phyloP scores from a whole-genome alignment of 129 eudicot species.

The Lonicera japonica region DNA sequence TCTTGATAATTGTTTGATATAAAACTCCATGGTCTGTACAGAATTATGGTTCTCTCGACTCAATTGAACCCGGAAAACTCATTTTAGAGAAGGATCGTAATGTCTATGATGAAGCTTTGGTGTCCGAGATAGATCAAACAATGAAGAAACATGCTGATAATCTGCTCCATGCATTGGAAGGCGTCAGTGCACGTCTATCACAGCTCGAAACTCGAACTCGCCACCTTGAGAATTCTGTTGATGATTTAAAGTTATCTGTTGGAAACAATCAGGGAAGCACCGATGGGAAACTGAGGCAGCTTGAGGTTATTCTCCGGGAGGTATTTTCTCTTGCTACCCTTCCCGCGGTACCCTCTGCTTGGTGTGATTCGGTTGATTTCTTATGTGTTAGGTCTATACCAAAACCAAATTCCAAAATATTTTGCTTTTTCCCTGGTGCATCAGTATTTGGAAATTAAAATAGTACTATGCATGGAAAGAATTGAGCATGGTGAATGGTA shows the following conservation, averaged over 20 bases:
- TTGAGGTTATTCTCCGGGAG: constrained; percentile 84
- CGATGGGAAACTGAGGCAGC: constrained; percentile 81
- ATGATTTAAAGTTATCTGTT: constrained; percentile 66
- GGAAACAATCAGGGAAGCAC: constrained; percentile 74
- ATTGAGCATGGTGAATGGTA: no score
- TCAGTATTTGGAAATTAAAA: no score
- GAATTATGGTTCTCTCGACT: constrained; percentile 62
- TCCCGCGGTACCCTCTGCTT: not conserved
- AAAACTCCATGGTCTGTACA: constrained; percentile 19
- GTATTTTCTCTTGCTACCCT: constrained; percentile 22
- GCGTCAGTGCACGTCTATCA: constrained; percentile 67
- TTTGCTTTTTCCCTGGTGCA: no score
- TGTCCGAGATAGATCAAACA: constrained; percentile 80
- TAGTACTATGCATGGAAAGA: no score
- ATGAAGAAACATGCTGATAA: constrained; percentile 75
- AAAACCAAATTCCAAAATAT: no score
- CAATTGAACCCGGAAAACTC: constrained; percentile 47
- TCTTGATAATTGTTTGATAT: not conserved
- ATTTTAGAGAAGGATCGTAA: constrained; percentile 49
- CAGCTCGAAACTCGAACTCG: constrained; percentile 79
- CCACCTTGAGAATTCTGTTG: constrained; percentile 63
- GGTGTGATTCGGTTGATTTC: no score
- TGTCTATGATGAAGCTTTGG: constrained; percentile 41
- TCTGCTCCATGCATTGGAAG: constrained; percentile 66
- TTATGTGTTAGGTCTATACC: no score